These are phyloP conservation scores for Turritis glabra DNA, from an alignment of 345 rosid species.

Conservation along the genomic window DNA sequence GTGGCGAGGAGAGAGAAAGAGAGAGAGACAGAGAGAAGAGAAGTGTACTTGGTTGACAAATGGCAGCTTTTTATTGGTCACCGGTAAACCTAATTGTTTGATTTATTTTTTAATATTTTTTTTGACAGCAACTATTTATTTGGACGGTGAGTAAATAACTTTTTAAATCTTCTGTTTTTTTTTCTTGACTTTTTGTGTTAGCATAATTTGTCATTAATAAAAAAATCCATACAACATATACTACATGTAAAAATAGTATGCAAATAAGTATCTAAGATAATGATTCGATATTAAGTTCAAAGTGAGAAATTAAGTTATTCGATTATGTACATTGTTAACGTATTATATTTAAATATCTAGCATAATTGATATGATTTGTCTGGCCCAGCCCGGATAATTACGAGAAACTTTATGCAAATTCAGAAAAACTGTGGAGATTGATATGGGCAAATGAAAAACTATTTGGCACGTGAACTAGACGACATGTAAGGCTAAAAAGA, in stretches of 20 bases:
- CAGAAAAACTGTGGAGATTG: background rate
- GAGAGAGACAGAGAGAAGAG: conserved; percentile 25
- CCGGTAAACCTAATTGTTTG: background rate
- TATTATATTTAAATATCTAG: too few species aligned
- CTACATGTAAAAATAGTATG: too few species aligned
- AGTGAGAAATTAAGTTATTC: background rate
- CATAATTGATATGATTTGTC: background rate
- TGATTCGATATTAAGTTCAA: background rate
- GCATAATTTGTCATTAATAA: background rate
- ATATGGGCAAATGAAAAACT: background rate
- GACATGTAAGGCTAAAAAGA: conserved; percentile 18
- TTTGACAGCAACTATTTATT: background rate
- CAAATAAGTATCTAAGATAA: too few species aligned
- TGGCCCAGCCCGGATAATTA: background rate
- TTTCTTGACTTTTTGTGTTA: background rate
- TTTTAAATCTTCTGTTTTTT: background rate
- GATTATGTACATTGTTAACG: too few species aligned
- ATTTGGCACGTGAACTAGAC: conserved; percentile 26
- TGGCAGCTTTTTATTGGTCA: conserved; percentile 24
- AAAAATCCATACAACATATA: conserved; percentile 2
- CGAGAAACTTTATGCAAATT: background rate
- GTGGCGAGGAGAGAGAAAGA: conserved; percentile 34
- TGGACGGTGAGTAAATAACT: conserved; percentile 2
- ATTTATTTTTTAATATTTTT: background rate
- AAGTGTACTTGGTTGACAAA: conserved; percentile 35